These are phyloP conservation scores for Neltuma alba DNA, from an alignment of 306 rosid species.

Conservation along the genomic window DNA sequence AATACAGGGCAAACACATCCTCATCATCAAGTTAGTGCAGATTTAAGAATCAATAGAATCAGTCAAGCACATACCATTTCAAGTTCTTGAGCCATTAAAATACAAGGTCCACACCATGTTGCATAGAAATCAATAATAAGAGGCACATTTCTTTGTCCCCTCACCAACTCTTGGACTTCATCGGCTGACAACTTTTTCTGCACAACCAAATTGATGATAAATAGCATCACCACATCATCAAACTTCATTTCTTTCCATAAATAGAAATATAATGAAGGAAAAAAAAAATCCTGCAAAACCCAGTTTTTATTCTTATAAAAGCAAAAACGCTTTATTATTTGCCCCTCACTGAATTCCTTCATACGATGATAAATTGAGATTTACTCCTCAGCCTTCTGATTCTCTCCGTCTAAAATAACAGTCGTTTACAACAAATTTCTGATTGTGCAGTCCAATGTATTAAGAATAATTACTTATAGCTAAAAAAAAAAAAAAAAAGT, in stretches of 20 bases:
- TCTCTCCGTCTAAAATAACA: neutral
- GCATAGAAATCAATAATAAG: slow-evolving; percentile 89
- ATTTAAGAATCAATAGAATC: slow-evolving; percentile 1
- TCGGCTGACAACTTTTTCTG: slow-evolving; percentile 82
- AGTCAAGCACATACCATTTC: slow-evolving; percentile 70
- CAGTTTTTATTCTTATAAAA: neutral
- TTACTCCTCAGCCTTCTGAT: neutral
- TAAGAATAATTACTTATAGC: neutral
- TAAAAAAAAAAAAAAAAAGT: too few relatives aligned
- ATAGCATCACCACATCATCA: slow-evolving; percentile 3
- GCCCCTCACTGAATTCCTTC: neutral
- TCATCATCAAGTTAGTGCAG: slow-evolving; percentile 13
- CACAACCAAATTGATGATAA: slow-evolving; percentile 39
- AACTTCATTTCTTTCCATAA: neutral
- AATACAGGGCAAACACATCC: neutral
- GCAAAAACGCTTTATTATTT: neutral
- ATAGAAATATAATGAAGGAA: neutral
- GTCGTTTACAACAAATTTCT: neutral
- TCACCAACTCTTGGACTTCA: slow-evolving; percentile 87
- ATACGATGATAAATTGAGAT: too few relatives aligned
- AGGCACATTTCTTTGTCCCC: slow-evolving; percentile 86
- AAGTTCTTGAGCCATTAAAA: slow-evolving; percentile 97
- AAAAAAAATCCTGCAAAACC: neutral
- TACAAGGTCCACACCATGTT: slow-evolving; percentile 97
- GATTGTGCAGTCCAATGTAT: neutral